phyloP scores from a whole-genome alignment of 2,329 filamentous ascomycete species.

The Biscogniauxia mediterranea region DNA sequence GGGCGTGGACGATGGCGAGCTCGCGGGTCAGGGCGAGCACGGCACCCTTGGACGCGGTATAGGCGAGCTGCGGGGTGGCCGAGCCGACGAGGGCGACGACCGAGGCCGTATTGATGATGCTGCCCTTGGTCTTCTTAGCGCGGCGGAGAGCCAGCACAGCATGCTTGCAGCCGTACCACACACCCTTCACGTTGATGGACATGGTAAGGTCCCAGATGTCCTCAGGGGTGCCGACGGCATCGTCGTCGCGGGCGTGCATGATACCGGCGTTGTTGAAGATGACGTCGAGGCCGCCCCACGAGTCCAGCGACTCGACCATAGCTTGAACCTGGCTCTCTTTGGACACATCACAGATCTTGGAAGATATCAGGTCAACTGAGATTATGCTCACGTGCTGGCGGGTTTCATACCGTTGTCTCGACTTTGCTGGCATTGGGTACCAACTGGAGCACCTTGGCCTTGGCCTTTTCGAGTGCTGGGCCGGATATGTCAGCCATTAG shows the following conservation, averaged over 20 bases:
- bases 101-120: constrained; percentile 89
- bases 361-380: constrained; percentile 23
- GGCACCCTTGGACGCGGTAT: constrained; percentile 91
- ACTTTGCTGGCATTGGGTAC: constrained; percentile 61
- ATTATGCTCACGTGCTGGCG: not conserved
- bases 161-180: constrained; percentile 96
- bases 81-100: constrained; percentile 85
- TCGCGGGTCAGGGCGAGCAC: constrained; percentile 88
- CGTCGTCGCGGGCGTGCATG: constrained; percentile 82
- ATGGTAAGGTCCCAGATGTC: constrained; percentile 93
- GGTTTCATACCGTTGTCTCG: constrained; percentile 51
- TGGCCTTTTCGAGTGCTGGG: constrained; percentile 72
- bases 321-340: constrained; percentile 77
- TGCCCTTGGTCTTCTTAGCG: constrained; percentile 74
- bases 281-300: constrained; percentile 84
- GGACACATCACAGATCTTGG: constrained; percentile 70
- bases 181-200: constrained; percentile 93
- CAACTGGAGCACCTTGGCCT: constrained; percentile 71
- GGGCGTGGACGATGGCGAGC: constrained; percentile 86
- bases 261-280: constrained; percentile 98
- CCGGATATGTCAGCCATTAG: constrained; percentile 83
- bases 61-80: constrained; percentile 85
- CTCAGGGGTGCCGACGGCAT: constrained; percentile 81
- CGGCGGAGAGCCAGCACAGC: constrained; percentile 78
- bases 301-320: constrained; percentile 71